Percentiles rank a stretch among this genome's conserved stretches.
Conservation (phyloP, 768 basidiomycete species). For the Mycena capillaripes region DNA sequence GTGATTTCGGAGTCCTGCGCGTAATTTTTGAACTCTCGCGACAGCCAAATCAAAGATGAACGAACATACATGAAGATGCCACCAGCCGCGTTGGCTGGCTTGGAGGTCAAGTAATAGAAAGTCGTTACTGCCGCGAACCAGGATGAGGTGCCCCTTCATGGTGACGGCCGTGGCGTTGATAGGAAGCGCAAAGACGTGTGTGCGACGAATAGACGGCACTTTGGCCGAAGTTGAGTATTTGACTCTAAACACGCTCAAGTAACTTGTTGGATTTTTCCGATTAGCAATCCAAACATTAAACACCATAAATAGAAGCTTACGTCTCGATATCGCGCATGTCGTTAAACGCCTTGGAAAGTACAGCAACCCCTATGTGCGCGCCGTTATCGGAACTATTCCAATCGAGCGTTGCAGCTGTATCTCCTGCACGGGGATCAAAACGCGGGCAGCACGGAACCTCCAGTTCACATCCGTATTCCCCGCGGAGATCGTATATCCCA, state of each 20-base stretch:
- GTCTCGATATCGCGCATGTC: neutral
- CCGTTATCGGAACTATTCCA: constrained; percentile 36
- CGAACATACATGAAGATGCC: constrained; percentile 11
- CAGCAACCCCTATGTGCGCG: constrained; percentile 8
- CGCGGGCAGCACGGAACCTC: constrained; percentile 21
- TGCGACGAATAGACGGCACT: constrained; percentile 6
- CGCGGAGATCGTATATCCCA: constrained; percentile 27
- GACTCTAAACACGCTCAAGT: constrained; percentile 26
- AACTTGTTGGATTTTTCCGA: neutral
- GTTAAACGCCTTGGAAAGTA: constrained; percentile 22
- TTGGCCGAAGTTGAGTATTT: neutral
- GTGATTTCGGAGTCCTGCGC: constrained; percentile 12
- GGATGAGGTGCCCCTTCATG: neutral
- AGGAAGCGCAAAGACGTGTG: constrained; percentile 16
- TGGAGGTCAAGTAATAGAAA: constrained; percentile 8
- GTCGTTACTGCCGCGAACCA: constrained; percentile 2
- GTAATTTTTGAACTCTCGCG: too few relatives aligned
- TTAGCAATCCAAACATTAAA: neutral
- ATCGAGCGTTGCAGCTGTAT: neutral
- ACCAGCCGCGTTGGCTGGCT: constrained; percentile 9
- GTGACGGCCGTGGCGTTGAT: constrained; percentile 14
- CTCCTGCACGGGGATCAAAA: constrained; percentile 15
- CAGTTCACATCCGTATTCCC: constrained; percentile 17
- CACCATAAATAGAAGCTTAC: neutral
- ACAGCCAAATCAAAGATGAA: too few relatives aligned